Evolutionary conservation across 202 grass and related monocot species (phyloP), one percentile per base, ranked within the genome.

Genomic region (Cymbopogon flexuosus): DNA sequence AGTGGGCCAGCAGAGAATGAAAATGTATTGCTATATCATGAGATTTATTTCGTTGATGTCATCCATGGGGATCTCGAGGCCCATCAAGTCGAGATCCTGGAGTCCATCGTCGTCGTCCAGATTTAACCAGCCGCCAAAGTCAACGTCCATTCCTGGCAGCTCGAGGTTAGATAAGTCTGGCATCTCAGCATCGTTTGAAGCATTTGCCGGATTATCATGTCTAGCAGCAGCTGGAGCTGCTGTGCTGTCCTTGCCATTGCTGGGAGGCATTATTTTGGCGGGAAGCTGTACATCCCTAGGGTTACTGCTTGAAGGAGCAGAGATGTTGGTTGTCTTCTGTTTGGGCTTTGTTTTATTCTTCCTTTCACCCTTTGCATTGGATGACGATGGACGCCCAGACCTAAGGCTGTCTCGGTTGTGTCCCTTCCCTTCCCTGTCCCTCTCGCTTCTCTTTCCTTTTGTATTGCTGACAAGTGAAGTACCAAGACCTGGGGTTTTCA

Each of bases 371-470:
- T 90, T 97, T 47, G 75, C 65, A 82, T 86, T 93, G 42, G 89
- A 90, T 37, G 91, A 81, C 36, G 94, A 81, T 18, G 89, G 84
- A 21, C 87, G 78, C 18, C 84, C 89, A 31, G 83, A 77, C 87
- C 82, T 89, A 78, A 35, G 49, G 34, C 79, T 69, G 1, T 92
- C 90, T 82, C 84, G 77, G 47, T 74, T 96, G 61, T 89, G 84
- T 1, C 88, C 93, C 73, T 90, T 97, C 45, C 81, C 88, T 78
- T 97, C 93, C 65, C 82, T 76, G 7, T 93, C 91, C 79, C 93
- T 93, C 76, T 93, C 93, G 35, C 93, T 97, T 86, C 93, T 88
- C 93, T 97, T 97, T 57, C 88, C 86, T 91, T 97, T 97, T 8
- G 82, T 58, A 65, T 81, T 90, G 81, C 88, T 97, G 51, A 88